Base-by-base conservation (phyloP, 2,329 filamentous ascomycete genomes). In the Claviceps sorghi region DNA sequence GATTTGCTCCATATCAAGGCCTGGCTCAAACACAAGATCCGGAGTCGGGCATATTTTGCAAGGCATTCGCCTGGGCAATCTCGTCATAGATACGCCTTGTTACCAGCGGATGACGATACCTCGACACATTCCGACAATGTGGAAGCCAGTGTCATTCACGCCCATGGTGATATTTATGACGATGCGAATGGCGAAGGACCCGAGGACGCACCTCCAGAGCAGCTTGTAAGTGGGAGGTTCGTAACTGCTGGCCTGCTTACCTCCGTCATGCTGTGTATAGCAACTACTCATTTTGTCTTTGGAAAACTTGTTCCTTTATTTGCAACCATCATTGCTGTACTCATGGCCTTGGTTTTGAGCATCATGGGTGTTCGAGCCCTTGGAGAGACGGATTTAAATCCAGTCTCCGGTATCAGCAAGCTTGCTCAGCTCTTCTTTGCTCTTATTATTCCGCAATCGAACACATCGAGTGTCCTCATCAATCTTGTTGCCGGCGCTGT, bases 391-490 rank as follows among this genome's bases (percentile, higher is more conserved):
- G 93, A 98, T 61, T 75, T 98, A 10, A 97, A 97, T 63, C 93
- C 93, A 0, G 93, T 97, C 2, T 95, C 88, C 1, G 93, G 93
- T 36, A 98, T 97, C 67, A 91, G 86, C 64, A 98, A 98, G 71
- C 77, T 98, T 3, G 95, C 93, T 0, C 93, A 98, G 67, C 79
- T 98, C 2, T 84, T 97, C 63, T 97, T 98, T 66, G 93, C 93
- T 2, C 71, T 95, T 49, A 86, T 94, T 41, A 89, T 94, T 2
- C 90, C 93, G 0, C 74, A 84, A 52, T 80, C 82, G 0, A 82
- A 88, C 61, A 84, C 85, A 60, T 89, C 89, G 42, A 88, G 88
- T 13, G 83, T 98, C n/a, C 77, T 95, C 52, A 95, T 96, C 64
- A 98, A 98, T 64, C 78, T 98, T 1, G 82, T 98, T 7, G 93